phyloP scores from a whole-genome alignment of 2,329 filamentous ascomycete species.

The Diplodia seriata region DNA sequence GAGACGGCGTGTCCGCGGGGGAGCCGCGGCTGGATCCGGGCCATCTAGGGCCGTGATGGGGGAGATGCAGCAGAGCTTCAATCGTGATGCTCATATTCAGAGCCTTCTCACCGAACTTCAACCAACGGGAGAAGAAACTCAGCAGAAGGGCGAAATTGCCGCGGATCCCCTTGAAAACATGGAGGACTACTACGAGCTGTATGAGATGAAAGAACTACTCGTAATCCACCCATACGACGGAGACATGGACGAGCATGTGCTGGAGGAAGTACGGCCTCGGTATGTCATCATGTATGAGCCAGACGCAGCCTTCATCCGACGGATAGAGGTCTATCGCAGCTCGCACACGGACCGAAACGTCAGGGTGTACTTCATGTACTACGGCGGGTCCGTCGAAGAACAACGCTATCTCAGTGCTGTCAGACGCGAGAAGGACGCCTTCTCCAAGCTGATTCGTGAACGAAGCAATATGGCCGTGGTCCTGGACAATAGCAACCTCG shows the following conservation, averaged over 20 bases:
- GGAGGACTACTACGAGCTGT: conserved; percentile 90
- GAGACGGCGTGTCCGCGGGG: conserved; percentile 81
- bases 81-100: conserved; percentile 82
- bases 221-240: conserved; percentile 93
- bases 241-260: conserved; percentile 93
- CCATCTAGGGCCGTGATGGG: conserved; percentile 73
- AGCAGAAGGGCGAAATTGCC: conserved; percentile 76
- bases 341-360: conserved; percentile 90
- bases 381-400: conserved; percentile 92
- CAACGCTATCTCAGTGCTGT: conserved; percentile 90
- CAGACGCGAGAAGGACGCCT: conserved; percentile 94
- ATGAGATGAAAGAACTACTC: conserved; percentile 87
- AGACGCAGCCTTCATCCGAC: conserved; percentile 89
- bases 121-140: conserved; percentile 77
- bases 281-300: conserved; percentile 99
- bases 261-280: conserved; percentile 90
- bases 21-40: conserved; percentile 65
- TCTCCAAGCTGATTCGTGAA: conserved; percentile 93
- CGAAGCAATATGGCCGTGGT: conserved; percentile 91
- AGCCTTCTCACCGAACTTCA: conserved; percentile 82
- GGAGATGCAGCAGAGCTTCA: conserved; percentile 69
- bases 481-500: conserved; percentile 71
- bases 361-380: conserved; percentile 96
- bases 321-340: conserved; percentile 94
- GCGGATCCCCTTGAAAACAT: conserved; percentile 85